Conservation (phyloP, 2,329 filamentous ascomycete genomes). For the Hirsutella minnesotensis region DNA sequence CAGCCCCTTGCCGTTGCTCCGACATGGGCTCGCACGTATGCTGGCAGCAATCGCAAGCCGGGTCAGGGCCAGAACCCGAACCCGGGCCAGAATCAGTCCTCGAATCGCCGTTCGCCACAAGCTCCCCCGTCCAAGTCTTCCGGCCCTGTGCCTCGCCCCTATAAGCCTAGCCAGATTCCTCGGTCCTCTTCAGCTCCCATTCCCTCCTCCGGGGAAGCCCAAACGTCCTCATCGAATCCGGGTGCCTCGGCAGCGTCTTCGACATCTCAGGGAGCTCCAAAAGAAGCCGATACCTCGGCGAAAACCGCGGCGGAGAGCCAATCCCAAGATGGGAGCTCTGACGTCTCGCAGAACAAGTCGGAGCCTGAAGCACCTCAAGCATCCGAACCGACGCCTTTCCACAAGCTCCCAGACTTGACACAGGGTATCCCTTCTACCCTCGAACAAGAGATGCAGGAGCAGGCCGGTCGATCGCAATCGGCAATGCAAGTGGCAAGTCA, state of each 20-base stretch:
- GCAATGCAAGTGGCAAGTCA: constrained; percentile 25
- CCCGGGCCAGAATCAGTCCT: constrained; percentile 2
- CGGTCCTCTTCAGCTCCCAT: neutral
- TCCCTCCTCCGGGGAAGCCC: neutral
- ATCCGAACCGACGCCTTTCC: constrained; percentile 35
- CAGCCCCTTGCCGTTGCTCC: constrained; percentile 9
- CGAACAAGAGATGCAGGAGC: constrained; percentile 55
- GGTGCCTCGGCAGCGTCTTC: neutral
- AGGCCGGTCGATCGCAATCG: constrained; percentile 20
- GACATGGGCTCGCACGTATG: constrained; percentile 1
- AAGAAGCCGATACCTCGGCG: neutral
- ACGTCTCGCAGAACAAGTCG: neutral
- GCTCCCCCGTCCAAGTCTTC: constrained; percentile 1
- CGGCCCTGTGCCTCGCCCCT: neutral
- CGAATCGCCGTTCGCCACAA: neutral
- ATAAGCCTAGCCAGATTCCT: neutral
- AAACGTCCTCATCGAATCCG: neutral
- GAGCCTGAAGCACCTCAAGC: constrained; percentile 1
- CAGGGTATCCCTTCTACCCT: constrained; percentile 89
- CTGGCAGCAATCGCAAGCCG: neutral
- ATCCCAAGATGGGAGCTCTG: constrained; percentile 10
- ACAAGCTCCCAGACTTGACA: constrained; percentile 80
- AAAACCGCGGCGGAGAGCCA: neutral
- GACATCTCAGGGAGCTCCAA: neutral
- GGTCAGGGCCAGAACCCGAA: neutral